Evolutionary conservation across 306 rosid species (phyloP).

Genomic region (Acacia acuminata): DNA sequence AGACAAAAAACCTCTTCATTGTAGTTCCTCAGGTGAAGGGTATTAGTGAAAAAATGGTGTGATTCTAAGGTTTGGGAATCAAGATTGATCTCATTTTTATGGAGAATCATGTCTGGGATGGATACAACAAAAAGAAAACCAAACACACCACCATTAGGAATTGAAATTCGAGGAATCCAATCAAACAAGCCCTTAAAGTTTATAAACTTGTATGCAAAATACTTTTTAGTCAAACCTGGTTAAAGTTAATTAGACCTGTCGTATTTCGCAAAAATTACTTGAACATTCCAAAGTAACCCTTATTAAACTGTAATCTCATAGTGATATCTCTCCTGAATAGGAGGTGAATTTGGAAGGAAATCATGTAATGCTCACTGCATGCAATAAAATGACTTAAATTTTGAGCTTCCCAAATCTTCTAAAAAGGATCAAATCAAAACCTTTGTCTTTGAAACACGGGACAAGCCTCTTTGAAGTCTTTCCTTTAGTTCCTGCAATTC

Average conservation of each 20-base stretch:
- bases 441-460: slow-evolving; percentile 8
- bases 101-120: background rate
- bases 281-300: background rate
- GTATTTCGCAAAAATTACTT: background rate
- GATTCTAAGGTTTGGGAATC: background rate
- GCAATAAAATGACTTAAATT: background rate
- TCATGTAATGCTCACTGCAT: background rate
- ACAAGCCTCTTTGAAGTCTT: background rate
- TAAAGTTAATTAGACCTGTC: background rate
- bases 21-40: background rate
- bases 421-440: background rate
- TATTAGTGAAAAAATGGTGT: background rate
- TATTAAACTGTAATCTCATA: background rate
- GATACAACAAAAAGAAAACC: background rate
- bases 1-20: background rate
- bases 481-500: slow-evolving; percentile 23
- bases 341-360: too few relatives aligned
- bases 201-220: too few relatives aligned
- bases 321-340: background rate
- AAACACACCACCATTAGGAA: background rate
- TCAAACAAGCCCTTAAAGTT: background rate
- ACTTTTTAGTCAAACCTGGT: too few relatives aligned
- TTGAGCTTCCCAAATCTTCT: background rate
- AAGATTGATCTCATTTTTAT: background rate
- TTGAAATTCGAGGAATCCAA: background rate